Percentiles rank a stretch among this genome's conserved stretches.
Conservation (phyloP, 805 yeast genomes). For the Kuraishia hungarica region DNA sequence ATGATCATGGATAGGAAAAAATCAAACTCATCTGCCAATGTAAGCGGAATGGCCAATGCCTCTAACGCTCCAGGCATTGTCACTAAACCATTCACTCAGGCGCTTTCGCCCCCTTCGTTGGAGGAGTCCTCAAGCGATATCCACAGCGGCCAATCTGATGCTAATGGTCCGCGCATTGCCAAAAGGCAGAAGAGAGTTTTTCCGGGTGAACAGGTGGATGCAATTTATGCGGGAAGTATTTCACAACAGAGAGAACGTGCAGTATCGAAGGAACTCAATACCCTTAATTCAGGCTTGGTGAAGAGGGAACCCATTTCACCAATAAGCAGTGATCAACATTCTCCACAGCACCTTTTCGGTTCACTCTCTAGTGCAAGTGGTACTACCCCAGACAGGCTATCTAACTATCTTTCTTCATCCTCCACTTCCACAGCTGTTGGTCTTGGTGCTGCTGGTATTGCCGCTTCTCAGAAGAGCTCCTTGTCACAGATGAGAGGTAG, state of each 20-base stretch:
- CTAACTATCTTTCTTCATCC: slow-evolving; percentile 7
- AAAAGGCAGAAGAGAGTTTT: slow-evolving; percentile 22
- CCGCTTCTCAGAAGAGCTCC: slow-evolving; percentile 1
- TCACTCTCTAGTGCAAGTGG: slow-evolving; percentile 22
- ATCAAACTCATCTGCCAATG: slow-evolving; percentile 48
- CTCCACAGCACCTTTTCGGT: slow-evolving; percentile 15
- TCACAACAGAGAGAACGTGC: slow-evolving; percentile 3
- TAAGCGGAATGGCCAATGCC: slow-evolving; percentile 43
- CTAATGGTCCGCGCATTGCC: slow-evolving; percentile 8
- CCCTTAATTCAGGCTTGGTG: slow-evolving; percentile 8
- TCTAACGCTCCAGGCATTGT: slow-evolving; percentile 22
- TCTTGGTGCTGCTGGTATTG: neutral
- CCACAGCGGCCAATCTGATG: slow-evolving; percentile 12
- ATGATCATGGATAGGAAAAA: slow-evolving; percentile 95
- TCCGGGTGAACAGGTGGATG: slow-evolving; percentile 4
- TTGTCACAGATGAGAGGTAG: slow-evolving; percentile 1
- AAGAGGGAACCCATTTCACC: slow-evolving; percentile 21
- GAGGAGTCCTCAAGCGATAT: slow-evolving; percentile 24
- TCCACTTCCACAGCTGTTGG: slow-evolving; percentile 3
- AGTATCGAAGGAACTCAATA: neutral
- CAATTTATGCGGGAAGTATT: slow-evolving; percentile 2
- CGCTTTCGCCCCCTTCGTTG: slow-evolving; percentile 20
- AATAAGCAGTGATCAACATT: slow-evolving; percentile 15
- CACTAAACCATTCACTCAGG: slow-evolving; percentile 10
- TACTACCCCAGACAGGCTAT: slow-evolving; percentile 20